phyloP scores from a whole-genome alignment of 306 rosid species.

The Malus sieversii region DNA sequence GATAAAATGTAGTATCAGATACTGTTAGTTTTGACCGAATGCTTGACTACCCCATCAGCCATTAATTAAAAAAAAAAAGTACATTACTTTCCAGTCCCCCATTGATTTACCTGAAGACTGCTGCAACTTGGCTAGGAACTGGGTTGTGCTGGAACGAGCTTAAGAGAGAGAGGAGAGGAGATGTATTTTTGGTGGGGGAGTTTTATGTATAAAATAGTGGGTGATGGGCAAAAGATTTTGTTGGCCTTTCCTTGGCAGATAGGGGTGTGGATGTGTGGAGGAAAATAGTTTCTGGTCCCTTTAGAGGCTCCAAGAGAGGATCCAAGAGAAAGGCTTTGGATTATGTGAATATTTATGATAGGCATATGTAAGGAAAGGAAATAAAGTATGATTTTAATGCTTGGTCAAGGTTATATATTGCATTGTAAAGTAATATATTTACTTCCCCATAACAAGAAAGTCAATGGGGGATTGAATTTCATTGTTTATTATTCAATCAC shows the following conservation, averaged over 20 bases:
- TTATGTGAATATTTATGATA: background rate
- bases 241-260: conserved; percentile 71
- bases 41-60: background rate
- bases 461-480: background rate
- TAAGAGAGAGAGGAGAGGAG: background rate
- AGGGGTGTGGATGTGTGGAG: conserved; percentile 65
- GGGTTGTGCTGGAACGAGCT: conserved; percentile 10
- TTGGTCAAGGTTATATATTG: too few species aligned
- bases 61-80: background rate
- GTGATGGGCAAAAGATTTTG: conserved; percentile 19
- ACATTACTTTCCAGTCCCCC: background rate
- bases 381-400: too few species aligned
- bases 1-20: background rate
- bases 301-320: conserved; percentile 6
- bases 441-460: background rate
- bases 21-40: background rate
- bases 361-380: background rate
- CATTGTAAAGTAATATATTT: too few species aligned
- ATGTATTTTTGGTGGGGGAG: background rate
- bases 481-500: too few species aligned
- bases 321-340: conserved; percentile 17
- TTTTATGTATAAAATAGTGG: conserved; percentile 23
- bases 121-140: conserved; percentile 28
- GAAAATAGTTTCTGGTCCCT: conserved; percentile 52
- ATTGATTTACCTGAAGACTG: conserved; percentile 35